Evolutionary conservation across 306 rosid species (phyloP), one percentile per base, ranked within the genome.

Genomic region (Prunus padus): DNA sequence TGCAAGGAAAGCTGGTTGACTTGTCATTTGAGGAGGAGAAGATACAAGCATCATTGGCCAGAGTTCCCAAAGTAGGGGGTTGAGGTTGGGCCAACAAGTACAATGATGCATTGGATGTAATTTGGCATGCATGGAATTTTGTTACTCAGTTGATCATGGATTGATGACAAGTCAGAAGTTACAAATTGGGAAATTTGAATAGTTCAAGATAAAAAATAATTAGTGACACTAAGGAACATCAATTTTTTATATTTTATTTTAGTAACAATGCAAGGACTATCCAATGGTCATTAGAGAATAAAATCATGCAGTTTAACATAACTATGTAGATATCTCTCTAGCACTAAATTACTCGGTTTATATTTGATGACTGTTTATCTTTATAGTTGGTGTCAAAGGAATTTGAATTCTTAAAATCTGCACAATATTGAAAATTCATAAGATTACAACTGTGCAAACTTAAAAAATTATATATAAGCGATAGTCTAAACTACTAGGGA

Each of bases 1-100:
- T 94, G 78, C 96, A 85, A 73, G 98, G 98, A 11, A 73, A 81
- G n/a, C 89, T 94, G 90, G 91, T 86, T 79, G 97, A 94, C 71
- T 90, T 94, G 76, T 82, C 92, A 65, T 94, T 94, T 80, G 74
- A 89, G 20, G 88, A 92, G 60, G 96, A 88, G 50, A 92, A 68
- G 78, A 46, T 90, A 61, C 73, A 81, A 60, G 90, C 87, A 75
- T 83, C 97, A 70, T 62, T 85, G 65, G 88, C 89, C 78, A 82
- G 45, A 74, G 78, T 94, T 84, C 93, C 97, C 73, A 84, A 60
- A 16, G 80, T 86, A 50, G 46, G 49, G 20, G 47, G 79, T 14
- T 88, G 84, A 92, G 62, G 46, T 37, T 40, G 47, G 12, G 20
- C 20, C 25, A 62, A 10, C 40, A 42, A 31, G 71, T 26, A 13